phyloP scores from a whole-genome alignment of 306 rosid species.

The Pyrus betulifolia region DNA sequence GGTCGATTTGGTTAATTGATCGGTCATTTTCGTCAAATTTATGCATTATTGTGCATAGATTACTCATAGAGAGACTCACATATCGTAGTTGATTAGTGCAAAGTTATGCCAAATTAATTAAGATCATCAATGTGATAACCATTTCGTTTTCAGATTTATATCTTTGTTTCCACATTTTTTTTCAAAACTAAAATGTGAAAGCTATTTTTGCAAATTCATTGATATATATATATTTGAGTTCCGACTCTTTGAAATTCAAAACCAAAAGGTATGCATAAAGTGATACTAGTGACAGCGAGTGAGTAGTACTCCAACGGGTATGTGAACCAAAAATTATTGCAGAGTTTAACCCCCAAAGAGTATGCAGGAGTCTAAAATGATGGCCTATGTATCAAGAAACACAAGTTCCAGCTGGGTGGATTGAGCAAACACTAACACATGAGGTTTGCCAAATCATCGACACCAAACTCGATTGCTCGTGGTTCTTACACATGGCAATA shows the following conservation, averaged over 20 bases:
- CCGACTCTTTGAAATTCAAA: background rate
- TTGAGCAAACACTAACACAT: background rate
- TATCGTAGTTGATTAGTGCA: background rate
- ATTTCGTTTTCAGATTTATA: too few species aligned
- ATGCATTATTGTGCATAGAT: background rate
- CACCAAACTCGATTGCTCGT: background rate
- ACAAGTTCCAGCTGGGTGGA: background rate
- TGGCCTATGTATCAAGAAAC: background rate
- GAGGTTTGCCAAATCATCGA: background rate
- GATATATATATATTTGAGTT: background rate
- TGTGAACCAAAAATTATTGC: background rate
- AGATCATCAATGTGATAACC: background rate
- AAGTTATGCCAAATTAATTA: background rate
- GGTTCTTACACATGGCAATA: background rate
- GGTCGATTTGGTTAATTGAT: too few species aligned
- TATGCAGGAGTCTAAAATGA: background rate
- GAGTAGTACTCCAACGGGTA: background rate
- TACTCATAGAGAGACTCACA: too few species aligned
- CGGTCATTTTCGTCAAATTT: background rate
- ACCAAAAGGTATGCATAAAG: background rate
- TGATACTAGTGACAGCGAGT: background rate
- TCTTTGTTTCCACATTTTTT: too few species aligned
- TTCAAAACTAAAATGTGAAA: too few species aligned
- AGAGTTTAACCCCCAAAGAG: background rate
- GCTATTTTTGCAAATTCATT: background rate